Conservation (phyloP, 1,139 yeast species). For the Diutina rugosa region DNA sequence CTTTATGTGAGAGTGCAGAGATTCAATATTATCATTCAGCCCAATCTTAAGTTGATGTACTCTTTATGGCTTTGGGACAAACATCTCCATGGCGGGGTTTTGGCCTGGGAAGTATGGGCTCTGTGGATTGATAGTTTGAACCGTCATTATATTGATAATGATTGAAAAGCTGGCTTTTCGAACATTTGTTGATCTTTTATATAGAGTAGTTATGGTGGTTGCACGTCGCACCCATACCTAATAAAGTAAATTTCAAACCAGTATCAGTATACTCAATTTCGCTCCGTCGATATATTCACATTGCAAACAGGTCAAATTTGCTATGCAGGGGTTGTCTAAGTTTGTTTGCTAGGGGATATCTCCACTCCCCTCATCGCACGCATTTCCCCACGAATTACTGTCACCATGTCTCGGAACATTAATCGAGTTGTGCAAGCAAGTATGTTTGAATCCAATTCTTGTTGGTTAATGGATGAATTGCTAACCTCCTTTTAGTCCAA, state of each 20-base stretch:
- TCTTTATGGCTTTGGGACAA: slow-evolving; percentile 32
- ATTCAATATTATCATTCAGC: slow-evolving; percentile 81
- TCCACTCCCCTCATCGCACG: background rate
- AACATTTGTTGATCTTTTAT: no score
- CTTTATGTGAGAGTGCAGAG: slow-evolving; percentile 73
- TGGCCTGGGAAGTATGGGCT: slow-evolving; percentile 1
- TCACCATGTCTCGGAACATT: background rate
- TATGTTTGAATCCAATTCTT: background rate
- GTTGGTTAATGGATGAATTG: background rate
- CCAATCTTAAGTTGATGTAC: slow-evolving; percentile 75
- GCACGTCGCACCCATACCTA: no score
- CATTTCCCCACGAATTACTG: background rate
- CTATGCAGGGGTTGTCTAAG: background rate
- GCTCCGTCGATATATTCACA: no score
- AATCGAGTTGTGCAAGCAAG: slow-evolving; percentile 1
- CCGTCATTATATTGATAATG: background rate
- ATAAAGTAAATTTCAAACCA: no score
- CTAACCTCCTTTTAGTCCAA: slow-evolving; percentile 23
- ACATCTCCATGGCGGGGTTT: background rate
- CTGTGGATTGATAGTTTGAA: background rate
- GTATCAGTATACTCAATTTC: no score
- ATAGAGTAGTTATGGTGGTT: no score
- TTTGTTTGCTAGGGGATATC: no score
- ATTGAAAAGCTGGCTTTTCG: background rate
- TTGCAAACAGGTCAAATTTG: no score